Conservation (phyloP, 139 green algal species). For the Astrephomene gubernaculifera region DNA sequence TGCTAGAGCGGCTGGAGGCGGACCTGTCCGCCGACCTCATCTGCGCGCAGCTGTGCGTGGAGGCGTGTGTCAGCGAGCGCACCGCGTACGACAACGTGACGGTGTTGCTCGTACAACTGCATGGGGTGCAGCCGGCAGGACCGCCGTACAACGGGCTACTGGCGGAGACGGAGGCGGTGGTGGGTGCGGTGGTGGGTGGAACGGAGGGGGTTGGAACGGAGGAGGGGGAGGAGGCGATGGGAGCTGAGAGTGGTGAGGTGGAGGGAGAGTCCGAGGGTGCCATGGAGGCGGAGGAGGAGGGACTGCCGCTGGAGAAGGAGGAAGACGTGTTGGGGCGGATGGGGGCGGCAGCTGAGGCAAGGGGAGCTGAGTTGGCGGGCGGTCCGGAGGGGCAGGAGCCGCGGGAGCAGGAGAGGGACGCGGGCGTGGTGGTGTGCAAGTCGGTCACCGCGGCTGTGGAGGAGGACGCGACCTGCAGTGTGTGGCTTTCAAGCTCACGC, state of each 20-base stretch:
- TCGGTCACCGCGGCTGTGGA: not conserved
- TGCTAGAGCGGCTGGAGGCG: slow-evolving; percentile 26
- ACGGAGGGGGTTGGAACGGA: not conserved
- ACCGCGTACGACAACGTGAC: slow-evolving; percentile 45
- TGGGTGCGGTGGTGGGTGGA: not conserved
- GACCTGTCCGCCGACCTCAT: slow-evolving; percentile 3
- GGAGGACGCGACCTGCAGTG: not conserved
- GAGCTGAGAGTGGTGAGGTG: not conserved
- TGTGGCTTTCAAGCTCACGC: not conserved
- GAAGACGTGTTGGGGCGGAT: not conserved
- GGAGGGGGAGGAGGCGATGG: not conserved
- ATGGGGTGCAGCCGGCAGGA: not conserved
- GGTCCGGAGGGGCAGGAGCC: not conserved
- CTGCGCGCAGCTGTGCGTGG: slow-evolving; percentile 25
- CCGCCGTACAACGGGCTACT: not conserved
- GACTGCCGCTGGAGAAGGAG: not conserved
- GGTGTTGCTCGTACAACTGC: slow-evolving; percentile 31
- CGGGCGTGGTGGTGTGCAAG: not conserved
- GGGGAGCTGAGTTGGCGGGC: not conserved
- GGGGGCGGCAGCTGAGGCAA: not conserved
- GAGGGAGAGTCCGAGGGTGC: no score
- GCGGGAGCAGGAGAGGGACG: not conserved
- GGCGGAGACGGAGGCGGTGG: not conserved
- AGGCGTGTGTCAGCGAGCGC: slow-evolving; percentile 22
- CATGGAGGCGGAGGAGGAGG: not conserved